These are phyloP conservation scores for Fusarium drepaniforme DNA, from an alignment of 2,329 filamentous ascomycete species.

Conservation along the genomic window DNA sequence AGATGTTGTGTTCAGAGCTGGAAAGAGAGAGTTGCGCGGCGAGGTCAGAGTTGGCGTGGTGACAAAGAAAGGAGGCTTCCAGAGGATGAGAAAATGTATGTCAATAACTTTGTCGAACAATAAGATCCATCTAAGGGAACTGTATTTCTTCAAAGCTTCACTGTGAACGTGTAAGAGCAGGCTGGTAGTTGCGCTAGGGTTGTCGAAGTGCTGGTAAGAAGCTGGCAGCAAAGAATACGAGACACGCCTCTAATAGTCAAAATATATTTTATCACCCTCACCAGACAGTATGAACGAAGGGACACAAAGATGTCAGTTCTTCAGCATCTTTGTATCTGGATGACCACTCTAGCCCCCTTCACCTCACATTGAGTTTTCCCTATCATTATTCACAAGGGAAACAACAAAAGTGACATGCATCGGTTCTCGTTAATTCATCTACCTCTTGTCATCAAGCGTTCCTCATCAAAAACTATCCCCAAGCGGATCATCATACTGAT, in stretches of 20 bases:
- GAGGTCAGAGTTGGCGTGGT: conserved; percentile 31
- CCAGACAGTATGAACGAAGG: no score
- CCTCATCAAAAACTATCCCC: neutral
- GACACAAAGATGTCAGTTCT: no score
- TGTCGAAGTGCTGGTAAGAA: neutral
- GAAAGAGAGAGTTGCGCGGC: conserved; percentile 26
- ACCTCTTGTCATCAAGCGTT: neutral
- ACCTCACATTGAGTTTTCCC: neutral
- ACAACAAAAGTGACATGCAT: neutral
- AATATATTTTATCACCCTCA: no score
- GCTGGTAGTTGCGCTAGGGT: neutral
- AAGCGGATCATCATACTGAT: conserved; percentile 37
- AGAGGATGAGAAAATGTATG: neutral
- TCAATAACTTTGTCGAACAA: neutral
- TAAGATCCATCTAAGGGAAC: neutral
- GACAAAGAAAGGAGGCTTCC: neutral
- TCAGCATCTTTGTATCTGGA: no score
- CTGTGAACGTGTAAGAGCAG: neutral
- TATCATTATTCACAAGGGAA: neutral
- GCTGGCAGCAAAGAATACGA: neutral
- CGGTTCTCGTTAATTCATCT: neutral
- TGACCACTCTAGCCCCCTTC: neutral
- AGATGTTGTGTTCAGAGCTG: conserved; percentile 44
- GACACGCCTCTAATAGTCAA: neutral
- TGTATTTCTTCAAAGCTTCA: neutral